These are phyloP conservation scores for Gaillardinia entomophila DNA, from an alignment of 805 yeast species.

Conservation along the genomic window DNA sequence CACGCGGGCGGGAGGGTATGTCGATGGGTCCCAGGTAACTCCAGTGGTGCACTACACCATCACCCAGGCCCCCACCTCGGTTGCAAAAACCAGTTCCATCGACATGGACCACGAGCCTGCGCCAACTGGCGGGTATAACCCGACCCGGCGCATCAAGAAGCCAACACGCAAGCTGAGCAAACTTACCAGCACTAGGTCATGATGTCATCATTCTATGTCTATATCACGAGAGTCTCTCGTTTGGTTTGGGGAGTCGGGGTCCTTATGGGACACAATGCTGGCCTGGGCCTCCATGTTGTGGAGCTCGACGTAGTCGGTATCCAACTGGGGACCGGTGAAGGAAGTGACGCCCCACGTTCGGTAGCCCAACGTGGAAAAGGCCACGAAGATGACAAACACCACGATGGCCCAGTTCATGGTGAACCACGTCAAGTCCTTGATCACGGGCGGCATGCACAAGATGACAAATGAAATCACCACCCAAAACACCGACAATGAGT, in stretches of 20 bases:
- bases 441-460: slow-evolving; percentile 66
- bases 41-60: neutral
- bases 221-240: too few relatives aligned
- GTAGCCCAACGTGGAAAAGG: slow-evolving; percentile 48
- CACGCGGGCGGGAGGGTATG: neutral
- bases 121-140: slow-evolving; percentile 6
- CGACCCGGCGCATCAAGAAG: too few relatives aligned
- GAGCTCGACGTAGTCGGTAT: slow-evolving; percentile 37
- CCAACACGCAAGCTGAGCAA: too few relatives aligned
- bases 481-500: slow-evolving; percentile 56
- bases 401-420: slow-evolving; percentile 62
- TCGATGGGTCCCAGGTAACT: too few relatives aligned
- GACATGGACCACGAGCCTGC: neutral
- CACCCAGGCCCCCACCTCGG: neutral
- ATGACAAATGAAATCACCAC: slow-evolving; percentile 51
- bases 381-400: slow-evolving; percentile 46
- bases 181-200: too few relatives aligned
- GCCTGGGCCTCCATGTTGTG: slow-evolving; percentile 23
- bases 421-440: slow-evolving; percentile 32
- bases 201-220: too few relatives aligned
- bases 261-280: too few relatives aligned
- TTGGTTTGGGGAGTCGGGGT: too few relatives aligned
- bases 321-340: slow-evolving; percentile 61
- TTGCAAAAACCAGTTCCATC: neutral
- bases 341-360: slow-evolving; percentile 54